Conservation (phyloP, 2,329 filamentous ascomycete species). For the Beauveria scarabaeidicola region DNA sequence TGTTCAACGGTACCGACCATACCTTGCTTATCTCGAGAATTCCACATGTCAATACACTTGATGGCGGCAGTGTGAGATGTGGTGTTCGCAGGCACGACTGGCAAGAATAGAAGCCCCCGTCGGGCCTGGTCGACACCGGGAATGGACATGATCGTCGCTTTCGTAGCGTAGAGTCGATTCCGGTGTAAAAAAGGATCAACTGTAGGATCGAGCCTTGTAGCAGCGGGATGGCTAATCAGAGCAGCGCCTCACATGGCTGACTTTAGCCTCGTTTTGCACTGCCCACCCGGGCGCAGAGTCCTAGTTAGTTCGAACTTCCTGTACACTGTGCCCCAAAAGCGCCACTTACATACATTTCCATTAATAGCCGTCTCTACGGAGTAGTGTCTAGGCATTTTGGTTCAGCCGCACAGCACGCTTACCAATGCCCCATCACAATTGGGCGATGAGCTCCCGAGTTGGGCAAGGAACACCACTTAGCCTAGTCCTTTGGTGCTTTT, state of each 20-base stretch:
- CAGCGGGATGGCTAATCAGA: neutral
- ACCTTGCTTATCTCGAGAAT: slow-evolving; percentile 8
- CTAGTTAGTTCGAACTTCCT: neutral
- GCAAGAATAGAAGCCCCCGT: slow-evolving; percentile 11
- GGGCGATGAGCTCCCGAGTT: neutral
- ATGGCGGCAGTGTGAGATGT: slow-evolving; percentile 11
- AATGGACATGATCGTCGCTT: neutral
- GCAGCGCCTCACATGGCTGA: neutral
- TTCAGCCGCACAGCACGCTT: slow-evolving; percentile 10
- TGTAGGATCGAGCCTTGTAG: neutral
- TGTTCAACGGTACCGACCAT: neutral
- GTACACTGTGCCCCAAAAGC: neutral
- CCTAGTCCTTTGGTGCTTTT: neutral
- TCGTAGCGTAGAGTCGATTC: neutral
- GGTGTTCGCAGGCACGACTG: slow-evolving; percentile 6
- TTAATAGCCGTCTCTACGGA: neutral
- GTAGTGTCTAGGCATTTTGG: too few species aligned
- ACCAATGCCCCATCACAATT: slow-evolving; percentile 1
- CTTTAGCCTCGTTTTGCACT: neutral
- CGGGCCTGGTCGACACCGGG: slow-evolving; percentile 4
- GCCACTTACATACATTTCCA: slow-evolving; percentile 4
- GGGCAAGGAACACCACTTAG: neutral
- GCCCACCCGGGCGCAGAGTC: neutral
- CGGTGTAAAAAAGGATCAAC: neutral
- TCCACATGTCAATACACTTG: slow-evolving; percentile 8